Evolutionary conservation across 495 filamentous ascomycete genomes (phyloP).

Genomic region (Cairneyella variabilis): DNA sequence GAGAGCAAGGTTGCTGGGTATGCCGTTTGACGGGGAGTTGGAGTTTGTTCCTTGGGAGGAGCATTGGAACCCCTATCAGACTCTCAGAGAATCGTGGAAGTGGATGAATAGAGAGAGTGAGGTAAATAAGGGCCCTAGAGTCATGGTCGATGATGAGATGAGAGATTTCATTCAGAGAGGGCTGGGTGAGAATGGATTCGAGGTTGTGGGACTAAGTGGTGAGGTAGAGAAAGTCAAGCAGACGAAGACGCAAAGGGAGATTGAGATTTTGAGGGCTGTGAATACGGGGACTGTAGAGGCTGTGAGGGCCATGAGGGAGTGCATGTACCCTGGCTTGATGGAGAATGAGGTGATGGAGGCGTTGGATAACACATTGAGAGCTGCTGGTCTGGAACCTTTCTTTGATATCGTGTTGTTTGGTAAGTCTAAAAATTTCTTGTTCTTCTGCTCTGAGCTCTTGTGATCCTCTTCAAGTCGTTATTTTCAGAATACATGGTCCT

Average conservation of each 20-base stretch:
- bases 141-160: slow-evolving; percentile 57
- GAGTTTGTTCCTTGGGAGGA: slow-evolving; percentile 51
- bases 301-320: slow-evolving; percentile 48
- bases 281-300: slow-evolving; percentile 56
- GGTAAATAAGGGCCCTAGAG: slow-evolving; percentile 25
- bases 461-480: no score
- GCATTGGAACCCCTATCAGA: slow-evolving; percentile 53
- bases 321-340: slow-evolving; percentile 45
- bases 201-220: slow-evolving; percentile 40
- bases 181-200: slow-evolving; percentile 41
- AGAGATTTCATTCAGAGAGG: slow-evolving; percentile 52
- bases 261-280: slow-evolving; percentile 49
- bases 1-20: slow-evolving; percentile 45
- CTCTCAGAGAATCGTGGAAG: slow-evolving; percentile 33
- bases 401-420: slow-evolving; percentile 55
- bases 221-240: slow-evolving; percentile 49
- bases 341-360: slow-evolving; percentile 46
- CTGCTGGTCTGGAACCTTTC: slow-evolving; percentile 46
- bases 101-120: neutral
- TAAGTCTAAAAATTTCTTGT: slow-evolving; percentile 8
- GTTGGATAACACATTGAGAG: slow-evolving; percentile 43
- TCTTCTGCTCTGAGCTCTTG: neutral
- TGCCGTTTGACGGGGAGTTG: slow-evolving; percentile 41
- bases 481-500: no score
- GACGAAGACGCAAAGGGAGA: slow-evolving; percentile 43